Evolutionary conservation across 495 filamentous ascomycete genomes (phyloP), one percentile per base, ranked within the genome.

Genomic region (Saxispiralis lemnorum): DNA sequence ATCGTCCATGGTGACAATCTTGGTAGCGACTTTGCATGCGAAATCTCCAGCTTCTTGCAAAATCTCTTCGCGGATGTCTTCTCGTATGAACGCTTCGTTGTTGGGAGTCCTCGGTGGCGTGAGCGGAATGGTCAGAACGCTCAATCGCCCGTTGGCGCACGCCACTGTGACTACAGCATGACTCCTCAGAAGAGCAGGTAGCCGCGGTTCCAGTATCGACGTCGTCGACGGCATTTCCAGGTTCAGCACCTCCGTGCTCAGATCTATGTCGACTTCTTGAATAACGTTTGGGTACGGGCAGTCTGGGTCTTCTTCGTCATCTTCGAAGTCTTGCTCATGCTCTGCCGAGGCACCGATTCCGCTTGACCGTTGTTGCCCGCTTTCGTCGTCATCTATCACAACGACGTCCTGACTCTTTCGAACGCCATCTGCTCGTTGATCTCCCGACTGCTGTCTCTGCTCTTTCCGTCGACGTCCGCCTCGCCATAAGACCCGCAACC

Each of bases 321-420:
- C 75, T 30, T 75, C 68, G 4, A 64, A 52, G 32, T 73, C 67
- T 47, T 78, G 77, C 7, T 71, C 61, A 10, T 51, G 51, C 20
- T 47, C 38, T 14, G 41, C 15, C 18, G 37, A 35, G 7, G 40
- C 13, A 15, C 51, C 41, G 60, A 54, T 10, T 51, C 57, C 2
- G 72, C 66, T 45, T 70, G 61, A 39, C 68, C n/a, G 66, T 19
- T 69, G 57, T 36, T 68, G 67, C 41, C 70, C 58, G 32, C 59
- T 84, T 30, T 87, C 81, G 47, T 89, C 82, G 0, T 81, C 86
- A 56, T 84, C 79, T 33, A 84, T 70, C 31, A 83, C 69, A 73
- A 89, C 84, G 24, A 87, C 65, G 54, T 83, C 76, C 15, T 66
- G 63, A 38, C 47, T 56, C 31, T 47, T 51, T 6, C 62, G 60